Evolutionary conservation across 345 rosid genomes (phyloP).

Genomic region (Citrus cavaleriei): DNA sequence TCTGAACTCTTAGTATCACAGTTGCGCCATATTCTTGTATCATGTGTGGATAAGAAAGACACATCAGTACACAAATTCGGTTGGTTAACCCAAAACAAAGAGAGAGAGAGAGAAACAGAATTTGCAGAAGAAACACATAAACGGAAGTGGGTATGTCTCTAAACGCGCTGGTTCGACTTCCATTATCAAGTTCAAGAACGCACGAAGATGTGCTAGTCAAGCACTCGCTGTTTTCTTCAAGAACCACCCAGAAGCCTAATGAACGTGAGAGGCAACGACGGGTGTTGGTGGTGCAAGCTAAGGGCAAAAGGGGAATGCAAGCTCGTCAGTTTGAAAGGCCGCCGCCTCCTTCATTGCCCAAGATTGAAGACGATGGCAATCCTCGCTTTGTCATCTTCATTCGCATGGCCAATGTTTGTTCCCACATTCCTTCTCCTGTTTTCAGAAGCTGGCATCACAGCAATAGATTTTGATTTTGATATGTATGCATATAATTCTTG

Average conservation of each 20-base stretch:
- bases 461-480: background rate
- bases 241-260: conserved; percentile 25
- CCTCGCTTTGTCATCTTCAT: conserved; percentile 89
- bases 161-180: conserved; percentile 64
- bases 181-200: conserved; percentile 45
- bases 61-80: background rate
- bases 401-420: conserved; percentile 79
- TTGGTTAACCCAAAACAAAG: background rate
- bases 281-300: conserved; percentile 64
- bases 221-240: conserved; percentile 52
- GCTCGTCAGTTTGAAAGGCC: conserved; percentile 73
- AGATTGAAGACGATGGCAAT: conserved; percentile 93
- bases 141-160: conserved; percentile 78
- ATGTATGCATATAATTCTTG: too few relatives aligned
- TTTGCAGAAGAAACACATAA: background rate
- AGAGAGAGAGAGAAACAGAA: background rate
- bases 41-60: conserved; percentile 30
- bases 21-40: background rate
- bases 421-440: conserved; percentile 1
- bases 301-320: conserved; percentile 78
- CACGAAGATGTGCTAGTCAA: conserved; percentile 49
- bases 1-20: background rate
- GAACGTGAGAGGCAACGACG: conserved; percentile 19
- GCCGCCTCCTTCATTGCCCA: conserved; percentile 72
- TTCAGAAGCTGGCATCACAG: background rate